Conservation (phyloP, 169 alveolate species). For the Cryptosporidium felis region DNA sequence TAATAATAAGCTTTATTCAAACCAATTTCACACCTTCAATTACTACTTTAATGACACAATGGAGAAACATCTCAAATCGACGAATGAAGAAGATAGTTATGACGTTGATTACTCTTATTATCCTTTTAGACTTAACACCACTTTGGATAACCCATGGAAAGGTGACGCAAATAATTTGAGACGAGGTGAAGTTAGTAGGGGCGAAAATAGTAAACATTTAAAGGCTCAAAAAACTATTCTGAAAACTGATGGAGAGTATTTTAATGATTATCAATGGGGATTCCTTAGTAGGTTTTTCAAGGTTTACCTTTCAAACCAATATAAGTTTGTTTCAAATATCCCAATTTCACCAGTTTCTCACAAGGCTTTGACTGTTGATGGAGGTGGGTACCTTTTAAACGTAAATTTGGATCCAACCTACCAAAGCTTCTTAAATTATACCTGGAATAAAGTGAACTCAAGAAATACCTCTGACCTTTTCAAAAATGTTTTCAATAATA, state of each 20-base stretch:
- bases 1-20: not conserved
- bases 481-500: too few species aligned
- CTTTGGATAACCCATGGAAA: constrained; percentile 25
- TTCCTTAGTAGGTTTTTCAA: constrained; percentile 8
- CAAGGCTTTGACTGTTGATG: constrained; percentile 31
- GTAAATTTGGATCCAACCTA: constrained; percentile 44
- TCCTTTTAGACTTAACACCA: constrained; percentile 20
- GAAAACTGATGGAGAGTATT: constrained; percentile 4
- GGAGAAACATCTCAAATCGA: constrained; percentile 6
- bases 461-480: too few species aligned
- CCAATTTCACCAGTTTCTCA: constrained; percentile 58
- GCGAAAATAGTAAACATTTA: not conserved
- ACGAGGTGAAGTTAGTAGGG: not conserved
- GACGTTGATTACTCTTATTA: constrained; percentile 10
- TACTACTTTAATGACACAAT: not conserved
- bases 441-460: not conserved
- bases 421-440: constrained; percentile 21
- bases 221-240: not conserved
- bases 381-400: not conserved
- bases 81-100: not conserved
- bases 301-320: constrained; percentile 10
- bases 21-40: not conserved
- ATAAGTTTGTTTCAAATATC: constrained; percentile 22
- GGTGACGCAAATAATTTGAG: not conserved
- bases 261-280: constrained; percentile 54